These are phyloP conservation scores for Ophiostoma novo-ulmi DNA, from an alignment of 2,329 filamentous ascomycete genomes.

Conservation along the genomic window DNA sequence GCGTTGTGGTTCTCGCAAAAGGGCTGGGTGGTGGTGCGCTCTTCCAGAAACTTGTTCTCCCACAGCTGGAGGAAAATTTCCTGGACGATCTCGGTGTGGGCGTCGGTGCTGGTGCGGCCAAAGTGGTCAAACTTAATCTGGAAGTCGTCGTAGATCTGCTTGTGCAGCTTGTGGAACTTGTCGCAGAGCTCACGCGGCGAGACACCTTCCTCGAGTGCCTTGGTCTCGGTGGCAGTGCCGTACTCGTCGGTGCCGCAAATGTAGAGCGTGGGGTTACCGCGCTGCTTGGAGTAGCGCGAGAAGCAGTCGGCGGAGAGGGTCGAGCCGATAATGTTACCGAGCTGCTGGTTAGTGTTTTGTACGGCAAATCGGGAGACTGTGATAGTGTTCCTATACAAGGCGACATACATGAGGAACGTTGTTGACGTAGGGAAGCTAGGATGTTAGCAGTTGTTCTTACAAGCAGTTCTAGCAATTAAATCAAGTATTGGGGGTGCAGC, in stretches of 20 bases:
- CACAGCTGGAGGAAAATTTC: slow-evolving; percentile 83
- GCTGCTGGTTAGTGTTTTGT: slow-evolving; percentile 25
- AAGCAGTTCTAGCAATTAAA: not conserved
- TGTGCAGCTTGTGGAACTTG: slow-evolving; percentile 86
- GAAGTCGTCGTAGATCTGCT: slow-evolving; percentile 93
- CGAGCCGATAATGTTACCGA: slow-evolving; percentile 82
- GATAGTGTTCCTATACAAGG: not conserved
- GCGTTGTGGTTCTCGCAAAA: slow-evolving; percentile 67
- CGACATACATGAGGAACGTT: slow-evolving; percentile 60
- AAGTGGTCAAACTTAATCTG: slow-evolving; percentile 93
- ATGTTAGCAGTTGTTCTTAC: slow-evolving; percentile 1
- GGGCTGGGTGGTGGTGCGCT: slow-evolving; percentile 81
- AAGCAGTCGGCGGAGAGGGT: slow-evolving; percentile 88
- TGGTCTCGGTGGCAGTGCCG: slow-evolving; percentile 91
- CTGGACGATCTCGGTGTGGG: slow-evolving; percentile 91
- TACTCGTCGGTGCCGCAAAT: slow-evolving; percentile 68
- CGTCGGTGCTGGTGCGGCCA: slow-evolving; percentile 79
- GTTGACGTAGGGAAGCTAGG: slow-evolving; percentile 41
- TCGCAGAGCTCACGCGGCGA: slow-evolving; percentile 75
- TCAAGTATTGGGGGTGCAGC: slow-evolving; percentile 33
- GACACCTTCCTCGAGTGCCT: slow-evolving; percentile 80
- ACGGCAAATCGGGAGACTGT: too few relatives aligned
- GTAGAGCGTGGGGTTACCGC: slow-evolving; percentile 74
- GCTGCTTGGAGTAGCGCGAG: slow-evolving; percentile 71
- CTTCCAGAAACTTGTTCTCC: slow-evolving; percentile 81